Base-by-base conservation (phyloP, 164 flowering plant genomes). In the Liriodendron chinense region DNA sequence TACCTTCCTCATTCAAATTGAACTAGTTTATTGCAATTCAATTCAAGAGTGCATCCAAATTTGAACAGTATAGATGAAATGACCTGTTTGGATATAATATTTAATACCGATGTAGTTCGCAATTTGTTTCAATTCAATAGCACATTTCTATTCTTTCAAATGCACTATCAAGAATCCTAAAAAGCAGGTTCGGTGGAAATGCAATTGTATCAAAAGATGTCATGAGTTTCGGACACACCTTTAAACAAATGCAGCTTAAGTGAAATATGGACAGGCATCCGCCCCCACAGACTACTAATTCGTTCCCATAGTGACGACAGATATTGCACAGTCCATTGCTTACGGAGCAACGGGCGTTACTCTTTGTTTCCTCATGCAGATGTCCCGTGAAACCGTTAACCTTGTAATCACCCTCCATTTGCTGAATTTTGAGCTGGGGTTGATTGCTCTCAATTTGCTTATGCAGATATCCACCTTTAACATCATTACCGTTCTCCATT, bases 181-280 rank as follows among this genome's bases (percentile, higher is more conserved):
- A 34, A 0, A 34, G 43, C 3, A 34, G 5, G 43, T 61, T 61
- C 21, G 14, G 23, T 22, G 7, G 64, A 61, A 64, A 21, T 21
- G 21, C 20, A 61, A 18, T 61, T 64, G 22, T 21, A 24, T 13
- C 22, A 10, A 49, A 24, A 71, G 18, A 28, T 48, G 9, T 47
- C 48, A 71, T 13, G 70, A 26, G 47, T 9, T 25, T 8, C 43
- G 68, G 23, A 49, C 63, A 12, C 74, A 94, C 99, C 98, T 88
- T 73, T 78, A 94, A 70, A 76, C 88, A 88, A 47, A 96, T 83
- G 79, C 99, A 95, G 70, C 63, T 69, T 67, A 81, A 78, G 75
- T 95, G 98, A 73, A 87, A 95, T n/a, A 87, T 47, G 98, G 99
- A 56, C 98, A 96, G 24, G 71, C 81, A 80, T 96, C 96, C 81